Evolutionary conservation across 2,329 filamentous ascomycete genomes (phyloP).

Genomic region (Tolypocladium sp.): DNA sequence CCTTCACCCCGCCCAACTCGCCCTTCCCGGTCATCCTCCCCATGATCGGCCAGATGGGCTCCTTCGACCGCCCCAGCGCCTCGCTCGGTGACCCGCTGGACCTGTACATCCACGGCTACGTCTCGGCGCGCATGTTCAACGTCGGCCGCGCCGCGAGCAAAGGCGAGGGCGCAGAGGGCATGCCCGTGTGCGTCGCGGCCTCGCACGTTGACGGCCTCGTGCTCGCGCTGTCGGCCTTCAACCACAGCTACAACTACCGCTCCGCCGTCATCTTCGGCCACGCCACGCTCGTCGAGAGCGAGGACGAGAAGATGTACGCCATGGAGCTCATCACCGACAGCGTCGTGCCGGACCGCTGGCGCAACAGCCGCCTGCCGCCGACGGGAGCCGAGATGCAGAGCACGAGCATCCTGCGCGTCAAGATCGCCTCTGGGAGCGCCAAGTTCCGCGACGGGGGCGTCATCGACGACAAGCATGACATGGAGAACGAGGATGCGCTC

Average conservation of each 20-base stretch:
- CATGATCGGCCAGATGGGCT: conserved; percentile 79
- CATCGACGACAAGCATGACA: conserved; percentile 40
- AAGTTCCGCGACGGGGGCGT: conserved; percentile 63
- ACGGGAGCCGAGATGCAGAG: conserved; percentile 64
- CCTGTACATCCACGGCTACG: conserved; percentile 78
- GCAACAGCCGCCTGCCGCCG: conserved; percentile 59
- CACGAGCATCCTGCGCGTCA: conserved; percentile 63
- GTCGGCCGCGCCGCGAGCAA: conserved; percentile 28
- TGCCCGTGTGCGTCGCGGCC: conserved; percentile 65
- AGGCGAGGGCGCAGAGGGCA: conserved; percentile 38
- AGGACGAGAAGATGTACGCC: conserved; percentile 65
- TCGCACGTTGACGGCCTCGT: conserved; percentile 73
- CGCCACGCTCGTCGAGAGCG: conserved; percentile 56
- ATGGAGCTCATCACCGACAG: conserved; percentile 71
- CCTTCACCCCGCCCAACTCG: conserved; percentile 55
- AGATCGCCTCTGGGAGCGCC: conserved; percentile 61
- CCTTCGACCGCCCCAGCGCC: conserved; percentile 53
- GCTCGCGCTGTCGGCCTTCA: conserved; percentile 68
- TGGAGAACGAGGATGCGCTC: conserved; percentile 31
- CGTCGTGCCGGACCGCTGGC: conserved; percentile 62
- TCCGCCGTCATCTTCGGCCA: conserved; percentile 70
- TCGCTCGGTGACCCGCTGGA: conserved; percentile 57
- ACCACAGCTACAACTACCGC: conserved; percentile 81
- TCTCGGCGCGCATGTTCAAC: conserved; percentile 69
- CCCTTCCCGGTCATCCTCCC: conserved; percentile 72